Evolutionary conservation across 805 yeast species (phyloP), one percentile per base, ranked within the genome.

Genomic region (Saccharomycopsis javanensis): DNA sequence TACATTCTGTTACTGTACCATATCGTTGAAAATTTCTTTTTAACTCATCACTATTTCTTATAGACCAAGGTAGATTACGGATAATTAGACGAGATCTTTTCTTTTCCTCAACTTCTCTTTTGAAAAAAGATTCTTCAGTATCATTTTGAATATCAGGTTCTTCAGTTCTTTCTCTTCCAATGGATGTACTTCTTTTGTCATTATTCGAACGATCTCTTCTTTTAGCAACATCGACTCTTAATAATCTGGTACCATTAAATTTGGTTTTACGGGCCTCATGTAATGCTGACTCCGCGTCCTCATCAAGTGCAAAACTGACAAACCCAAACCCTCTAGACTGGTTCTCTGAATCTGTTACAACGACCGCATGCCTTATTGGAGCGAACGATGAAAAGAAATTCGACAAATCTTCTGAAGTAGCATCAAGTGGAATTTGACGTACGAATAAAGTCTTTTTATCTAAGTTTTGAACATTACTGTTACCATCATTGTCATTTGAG

Each of bases 11-110:
- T 35, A 94, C 96, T 30, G 86, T 84, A 54, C 99, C 99, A 67
- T 74, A 94, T 65, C 81, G 82, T 57, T 77, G 71, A 67, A 94
- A 94, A 6, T 82, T 66, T 64, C 83, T 83, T 66, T 79, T 83
- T 65, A 94, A 75, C 56, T 80, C 82, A 4, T 81, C 81, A 4
- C 95, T 85, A 60, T 85, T 82, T 67, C 92, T 82, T 51, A 94
- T 83, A 15, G 96, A 85, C 99, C 99, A 94, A 11, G 99, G 99
- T 70, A 94, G 79, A 68, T 94, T 94, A 67, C 99, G 79, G 38
- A 94, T 77, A 63, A 94, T 90, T 58, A 94, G 74, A 64, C 96
- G 81, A 2, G 98, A 91, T 63, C 85, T 81, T 69, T 96, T 84
- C 67, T 85, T 86, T 63, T 84, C 88, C n/a, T 79, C 76, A 55